These are phyloP conservation scores for Limonium bicolor DNA, from an alignment of 148 eudicot genomes.

Conservation along the genomic window DNA sequence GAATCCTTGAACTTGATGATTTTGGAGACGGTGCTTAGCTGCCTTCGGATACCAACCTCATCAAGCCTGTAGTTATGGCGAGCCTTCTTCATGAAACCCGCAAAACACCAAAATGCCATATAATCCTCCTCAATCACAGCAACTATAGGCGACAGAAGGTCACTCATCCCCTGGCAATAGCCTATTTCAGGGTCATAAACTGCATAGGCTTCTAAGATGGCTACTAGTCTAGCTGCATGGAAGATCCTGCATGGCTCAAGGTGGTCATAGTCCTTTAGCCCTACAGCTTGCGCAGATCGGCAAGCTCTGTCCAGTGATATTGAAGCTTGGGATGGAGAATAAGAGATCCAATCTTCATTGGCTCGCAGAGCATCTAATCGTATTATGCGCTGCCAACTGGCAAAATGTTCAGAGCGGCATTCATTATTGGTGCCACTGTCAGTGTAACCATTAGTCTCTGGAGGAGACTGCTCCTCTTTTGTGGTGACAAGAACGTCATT, in stretches of 20 bases:
- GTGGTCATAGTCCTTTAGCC: constrained; percentile 75
- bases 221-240: constrained; percentile 89
- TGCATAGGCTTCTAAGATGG: constrained; percentile 92
- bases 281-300: constrained; percentile 58
- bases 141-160: constrained; percentile 86
- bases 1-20: constrained; percentile 85
- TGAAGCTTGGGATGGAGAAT: constrained; percentile 50
- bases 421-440: constrained; percentile 25
- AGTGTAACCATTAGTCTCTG: constrained; percentile 15
- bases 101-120: constrained; percentile 96
- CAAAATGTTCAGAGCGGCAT: constrained; percentile 45
- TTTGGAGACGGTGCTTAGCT: constrained; percentile 64
- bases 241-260: constrained; percentile 60
- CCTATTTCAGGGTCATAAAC: constrained; percentile 88
- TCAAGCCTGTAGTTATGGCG: constrained; percentile 95
- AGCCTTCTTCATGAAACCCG: constrained; percentile 94
- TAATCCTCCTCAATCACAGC: constrained; percentile 68
- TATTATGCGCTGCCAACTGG: constrained; percentile 91
- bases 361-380: constrained; percentile 92
- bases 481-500: constrained; percentile 15
- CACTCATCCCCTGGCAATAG: constrained; percentile 98
- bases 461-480: constrained; percentile 34
- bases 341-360: constrained; percentile 66
- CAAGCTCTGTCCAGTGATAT: constrained; percentile 51
- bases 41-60: constrained; percentile 84